A percentile compares a stretch with the other conserved stretches of the same genome.
These are phyloP conservation scores for Grigorovia humatica DNA, from an alignment of 805 yeast genomes.

Conservation along the genomic window DNA sequence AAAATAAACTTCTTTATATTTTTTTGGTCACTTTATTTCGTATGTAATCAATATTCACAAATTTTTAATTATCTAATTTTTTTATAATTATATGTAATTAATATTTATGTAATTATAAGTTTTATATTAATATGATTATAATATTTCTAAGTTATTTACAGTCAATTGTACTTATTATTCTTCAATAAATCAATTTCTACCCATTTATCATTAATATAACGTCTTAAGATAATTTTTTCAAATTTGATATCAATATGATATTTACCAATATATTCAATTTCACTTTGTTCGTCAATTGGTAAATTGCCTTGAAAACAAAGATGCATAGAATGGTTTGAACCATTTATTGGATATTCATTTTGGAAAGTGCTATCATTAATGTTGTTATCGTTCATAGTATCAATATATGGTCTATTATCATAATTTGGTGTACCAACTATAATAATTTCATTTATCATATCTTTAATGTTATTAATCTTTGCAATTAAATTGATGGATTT, in stretches of 20 bases:
- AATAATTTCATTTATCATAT: background rate
- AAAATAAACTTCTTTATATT: background rate
- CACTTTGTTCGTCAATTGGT: slow-evolving; percentile 13
- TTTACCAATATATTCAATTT: slow-evolving; percentile 23
- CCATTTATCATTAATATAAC: slow-evolving; percentile 19
- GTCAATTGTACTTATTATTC: background rate
- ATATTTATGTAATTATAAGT: background rate
- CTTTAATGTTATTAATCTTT: slow-evolving; percentile 1
- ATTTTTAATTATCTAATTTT: background rate
- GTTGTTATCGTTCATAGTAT: background rate
- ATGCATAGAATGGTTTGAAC: slow-evolving; percentile 13
- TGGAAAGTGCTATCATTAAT: background rate
- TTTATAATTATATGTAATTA: background rate
- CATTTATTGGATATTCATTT: background rate
- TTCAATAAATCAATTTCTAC: slow-evolving; percentile 18
- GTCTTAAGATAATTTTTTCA: slow-evolving; percentile 21
- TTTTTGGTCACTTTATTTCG: background rate
- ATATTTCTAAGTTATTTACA: background rate
- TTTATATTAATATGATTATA: no score
- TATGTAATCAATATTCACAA: background rate
- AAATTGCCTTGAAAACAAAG: slow-evolving; percentile 26
- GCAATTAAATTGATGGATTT: background rate
- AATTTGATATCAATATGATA: slow-evolving; percentile 25
- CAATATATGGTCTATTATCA: background rate
- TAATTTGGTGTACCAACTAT: background rate